Evolutionary conservation across 2,329 filamentous ascomycete species (phyloP).

Genomic region (Trichoderma atrobrunneum): DNA sequence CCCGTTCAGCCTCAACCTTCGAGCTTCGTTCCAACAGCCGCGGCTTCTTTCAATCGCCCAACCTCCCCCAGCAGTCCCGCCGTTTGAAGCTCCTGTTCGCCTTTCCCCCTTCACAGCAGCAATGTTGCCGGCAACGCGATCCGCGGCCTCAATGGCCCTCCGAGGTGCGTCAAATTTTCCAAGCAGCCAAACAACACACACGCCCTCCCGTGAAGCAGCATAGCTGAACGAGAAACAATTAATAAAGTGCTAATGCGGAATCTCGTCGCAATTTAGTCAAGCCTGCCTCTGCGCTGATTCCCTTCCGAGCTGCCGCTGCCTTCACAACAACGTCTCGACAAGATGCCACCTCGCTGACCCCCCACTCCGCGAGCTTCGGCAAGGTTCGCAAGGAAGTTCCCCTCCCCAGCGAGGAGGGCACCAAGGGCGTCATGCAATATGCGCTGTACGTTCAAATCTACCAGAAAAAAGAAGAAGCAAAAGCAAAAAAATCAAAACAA

Average conservation of each 20-base stretch:
- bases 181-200: background rate
- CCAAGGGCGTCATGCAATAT: slow-evolving; percentile 80
- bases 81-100: too few relatives aligned
- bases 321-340: slow-evolving; percentile 64
- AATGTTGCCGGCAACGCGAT: slow-evolving; percentile 51
- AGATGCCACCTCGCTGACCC: slow-evolving; percentile 57
- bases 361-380: slow-evolving; percentile 53
- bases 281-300: slow-evolving; percentile 60
- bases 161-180: slow-evolving; percentile 42
- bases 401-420: slow-evolving; percentile 73
- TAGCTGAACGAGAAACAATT: too few relatives aligned
- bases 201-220: background rate
- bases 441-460: slow-evolving; percentile 64
- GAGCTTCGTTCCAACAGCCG: slow-evolving; percentile 6
- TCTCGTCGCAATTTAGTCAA: slow-evolving; percentile 49
- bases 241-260: background rate
- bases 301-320: slow-evolving; percentile 61
- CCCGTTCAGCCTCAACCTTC: slow-evolving; percentile 27
- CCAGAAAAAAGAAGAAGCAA: background rate
- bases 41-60: background rate
- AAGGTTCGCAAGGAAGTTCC: slow-evolving; percentile 67
- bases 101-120: slow-evolving; percentile 22
- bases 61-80: too few relatives aligned
- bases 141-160: slow-evolving; percentile 51
- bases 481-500: background rate